phyloP scores from a whole-genome alignment of 768 basidiomycete species.

The Leccinum rimulosum region DNA sequence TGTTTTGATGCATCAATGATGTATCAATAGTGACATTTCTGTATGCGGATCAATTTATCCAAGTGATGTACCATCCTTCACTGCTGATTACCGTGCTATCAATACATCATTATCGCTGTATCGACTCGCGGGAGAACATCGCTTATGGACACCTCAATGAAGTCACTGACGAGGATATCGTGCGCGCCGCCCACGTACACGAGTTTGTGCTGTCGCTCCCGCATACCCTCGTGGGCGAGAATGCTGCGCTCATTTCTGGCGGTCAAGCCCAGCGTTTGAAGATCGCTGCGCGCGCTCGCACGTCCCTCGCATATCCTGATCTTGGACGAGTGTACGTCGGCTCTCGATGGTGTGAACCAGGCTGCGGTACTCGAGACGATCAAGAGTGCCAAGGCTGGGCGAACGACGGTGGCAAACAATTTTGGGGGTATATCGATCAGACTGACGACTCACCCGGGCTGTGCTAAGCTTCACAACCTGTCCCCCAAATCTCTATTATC shows the following conservation, averaged over 20 bases:
- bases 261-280: slow-evolving; percentile 93
- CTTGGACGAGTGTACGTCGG: slow-evolving; percentile 94
- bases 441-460: too few species aligned
- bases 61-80: too few species aligned
- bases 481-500: too few species aligned
- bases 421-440: too few species aligned
- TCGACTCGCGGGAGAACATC: slow-evolving; percentile 16
- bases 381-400: too few species aligned
- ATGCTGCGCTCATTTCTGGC: slow-evolving; percentile 87
- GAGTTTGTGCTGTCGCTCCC: slow-evolving; percentile 81
- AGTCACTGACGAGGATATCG: slow-evolving; percentile 55
- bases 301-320: slow-evolving; percentile 81
- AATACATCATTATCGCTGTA: too few species aligned
- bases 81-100: too few species aligned
- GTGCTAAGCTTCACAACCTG: too few species aligned
- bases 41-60: too few species aligned
- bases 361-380: slow-evolving; percentile 76
- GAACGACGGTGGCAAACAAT: slow-evolving; percentile 84
- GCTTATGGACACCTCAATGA: slow-evolving; percentile 47
- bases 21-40: too few species aligned
- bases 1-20: too few species aligned
- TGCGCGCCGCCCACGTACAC: slow-evolving; percentile 76
- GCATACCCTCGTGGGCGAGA: slow-evolving; percentile 83
- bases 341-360: slow-evolving; percentile 85
- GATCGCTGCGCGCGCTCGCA: slow-evolving; percentile 89